Evolutionary conservation across 345 rosid genomes (phyloP).

Genomic region (Eucalyptus sp.): DNA sequence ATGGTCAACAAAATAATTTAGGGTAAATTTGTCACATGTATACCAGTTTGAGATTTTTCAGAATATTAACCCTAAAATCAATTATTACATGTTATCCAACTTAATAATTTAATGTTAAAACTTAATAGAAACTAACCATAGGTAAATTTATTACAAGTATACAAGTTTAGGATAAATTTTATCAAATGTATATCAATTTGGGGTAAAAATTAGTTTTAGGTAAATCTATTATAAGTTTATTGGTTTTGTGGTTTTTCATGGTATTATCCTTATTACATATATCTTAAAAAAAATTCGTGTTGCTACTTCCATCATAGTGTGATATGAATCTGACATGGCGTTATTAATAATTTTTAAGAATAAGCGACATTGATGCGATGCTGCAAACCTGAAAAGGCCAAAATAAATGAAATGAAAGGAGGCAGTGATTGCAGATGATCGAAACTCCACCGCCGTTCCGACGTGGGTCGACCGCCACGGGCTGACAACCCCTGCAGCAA

Average conservation of each 20-base stretch:
- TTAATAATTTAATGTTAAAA: accelerated
- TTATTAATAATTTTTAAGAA: no score
- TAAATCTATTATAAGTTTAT: accelerated
- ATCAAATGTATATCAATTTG: accelerated
- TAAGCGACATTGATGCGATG: no score
- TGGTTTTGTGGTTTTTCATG: accelerated
- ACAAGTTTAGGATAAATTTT: accelerated
- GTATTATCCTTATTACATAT: accelerated
- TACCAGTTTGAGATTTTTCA: no score
- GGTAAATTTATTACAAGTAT: accelerated
- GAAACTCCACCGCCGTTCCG: no score
- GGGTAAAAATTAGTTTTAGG: accelerated
- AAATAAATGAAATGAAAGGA: no score
- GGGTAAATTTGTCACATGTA: no score
- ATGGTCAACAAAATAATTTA: no score
- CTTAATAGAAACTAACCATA: accelerated
- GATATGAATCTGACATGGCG: background rate
- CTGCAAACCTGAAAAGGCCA: no score
- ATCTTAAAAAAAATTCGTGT: accelerated
- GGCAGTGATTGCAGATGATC: no score
- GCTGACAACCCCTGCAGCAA: no score
- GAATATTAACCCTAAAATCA: accelerated
- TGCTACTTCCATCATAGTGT: accelerated
- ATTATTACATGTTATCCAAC: accelerated
- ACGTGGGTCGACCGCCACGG: no score